Conservation (phyloP, 805 yeast species). For the Cyberlindnera mississippiensis region DNA sequence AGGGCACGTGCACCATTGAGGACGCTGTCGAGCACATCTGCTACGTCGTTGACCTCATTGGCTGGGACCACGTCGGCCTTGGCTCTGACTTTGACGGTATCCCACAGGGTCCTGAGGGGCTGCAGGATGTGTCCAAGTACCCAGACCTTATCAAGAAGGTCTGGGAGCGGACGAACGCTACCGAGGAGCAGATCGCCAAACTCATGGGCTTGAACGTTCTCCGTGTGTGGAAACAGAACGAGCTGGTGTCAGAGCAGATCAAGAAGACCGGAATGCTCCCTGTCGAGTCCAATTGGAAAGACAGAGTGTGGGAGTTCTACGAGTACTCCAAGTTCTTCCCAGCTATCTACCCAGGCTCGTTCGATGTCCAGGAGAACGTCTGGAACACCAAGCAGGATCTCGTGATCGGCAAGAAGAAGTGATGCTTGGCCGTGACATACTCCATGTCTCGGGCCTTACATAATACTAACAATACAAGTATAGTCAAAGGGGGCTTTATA, state of each 20-base stretch:
- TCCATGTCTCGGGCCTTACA: too few species aligned
- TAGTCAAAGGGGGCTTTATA: too few species aligned
- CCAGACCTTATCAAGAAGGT: slow-evolving; percentile 41
- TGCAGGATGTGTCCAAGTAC: slow-evolving; percentile 54
- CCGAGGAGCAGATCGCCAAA: slow-evolving; percentile 40
- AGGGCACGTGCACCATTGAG: slow-evolving; percentile 35
- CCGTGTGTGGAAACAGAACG: slow-evolving; percentile 45
- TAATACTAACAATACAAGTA: too few species aligned
- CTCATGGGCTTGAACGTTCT: slow-evolving; percentile 43
- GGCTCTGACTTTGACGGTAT: slow-evolving; percentile 56
- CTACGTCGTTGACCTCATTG: slow-evolving; percentile 40
- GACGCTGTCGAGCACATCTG: slow-evolving; percentile 45
- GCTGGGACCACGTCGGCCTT: slow-evolving; percentile 49
- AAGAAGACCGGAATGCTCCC: slow-evolving; percentile 25
- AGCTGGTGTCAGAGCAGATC: slow-evolving; percentile 27
- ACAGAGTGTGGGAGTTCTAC: slow-evolving; percentile 39
- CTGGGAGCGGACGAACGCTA: slow-evolving; percentile 34
- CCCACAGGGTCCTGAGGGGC: slow-evolving; percentile 42
- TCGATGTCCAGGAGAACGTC: slow-evolving; percentile 9
- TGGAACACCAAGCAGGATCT: slow-evolving; percentile 14
- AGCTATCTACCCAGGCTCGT: slow-evolving; percentile 35
- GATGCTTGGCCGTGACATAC: too few species aligned
- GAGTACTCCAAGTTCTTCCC: slow-evolving; percentile 34
- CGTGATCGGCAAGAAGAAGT: slow-evolving; percentile 10
- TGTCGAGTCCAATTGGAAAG: slow-evolving; percentile 39